Evolutionary conservation across 1,284 basidiomycete species (phyloP), one percentile per base, ranked within the genome.

Genomic region (Phylloporus sp.): DNA sequence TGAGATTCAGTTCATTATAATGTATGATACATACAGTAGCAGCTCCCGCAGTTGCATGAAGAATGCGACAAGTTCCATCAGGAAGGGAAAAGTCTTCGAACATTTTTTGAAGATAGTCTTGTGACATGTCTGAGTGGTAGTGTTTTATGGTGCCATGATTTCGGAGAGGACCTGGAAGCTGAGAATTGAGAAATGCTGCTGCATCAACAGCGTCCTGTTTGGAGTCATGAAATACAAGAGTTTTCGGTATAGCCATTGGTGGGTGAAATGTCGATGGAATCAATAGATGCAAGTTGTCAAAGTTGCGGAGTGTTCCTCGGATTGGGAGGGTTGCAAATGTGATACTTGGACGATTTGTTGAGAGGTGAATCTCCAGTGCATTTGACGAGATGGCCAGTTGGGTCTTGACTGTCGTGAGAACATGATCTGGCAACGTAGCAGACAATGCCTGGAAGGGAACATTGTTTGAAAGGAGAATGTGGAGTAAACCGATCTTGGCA

Each of bases 41-140:
- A 53, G 49, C 49, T 5, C 49, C 49, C 15, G 49, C 49, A 4
- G 49, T 53, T 12, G 64, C 62, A 56, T 70, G 64, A 7, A 65
- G 68, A 2, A 70, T 69, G 0, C 47, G 12, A 23, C 64, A 66
- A 0, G 0, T 3, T 4, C 67, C 62, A 20, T 41, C 15, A 0
- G 60, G 62, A 29, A 1, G 27, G 0, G 23, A 57, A 5, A 69
- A 67, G 43, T 70, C 65, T 1, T 57, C 14, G 2, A 27, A 70
- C 0, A 23, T 62, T 10, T 32, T 14, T 7, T 70, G 63, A 0
- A 70, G 60, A 14, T 70, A 68, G 8, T 66, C 27, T 0, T 4
- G 2, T 0, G 62, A 70, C 68, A 70, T 70, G 3, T 63, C 20
- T 2, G 35, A 27, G 11, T 70, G 62, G 20, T 70, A 70, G 8